Evolutionary conservation across 2,329 filamentous ascomycete species (phyloP), one percentile per base, ranked within the genome.

Genomic region (Fusarium miscanthi): DNA sequence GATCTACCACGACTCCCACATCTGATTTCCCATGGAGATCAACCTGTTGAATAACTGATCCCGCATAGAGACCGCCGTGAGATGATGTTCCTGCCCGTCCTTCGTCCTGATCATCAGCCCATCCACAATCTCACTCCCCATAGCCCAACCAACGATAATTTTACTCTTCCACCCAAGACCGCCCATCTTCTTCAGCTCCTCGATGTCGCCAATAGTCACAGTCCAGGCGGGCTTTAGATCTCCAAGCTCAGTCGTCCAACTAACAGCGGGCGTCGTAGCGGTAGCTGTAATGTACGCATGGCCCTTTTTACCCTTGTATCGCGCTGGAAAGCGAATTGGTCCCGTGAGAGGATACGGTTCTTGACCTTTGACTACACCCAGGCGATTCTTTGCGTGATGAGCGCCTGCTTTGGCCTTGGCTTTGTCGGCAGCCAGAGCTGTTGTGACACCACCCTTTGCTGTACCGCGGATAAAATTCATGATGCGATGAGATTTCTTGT

Each of bases 101-200:
- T 84, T 84, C n/a, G 90, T 89, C 31, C 84, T 84, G 71, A 95
- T 88, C 72, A 93, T 86, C 72, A 97, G 74, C 0, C 93, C 93
- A 82, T 96, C 94, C 1, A 91, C 89, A 35, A 96, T 89, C 79
- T 95, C 90, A 52, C 90, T 86, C 1, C 90, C 88, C 76, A 94
- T 87, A 2, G 92, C 91, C 93, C 94, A 94, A 0, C 93, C 93
- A 2, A 96, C 92, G 4, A 96, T 87, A 54, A 96, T 82, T 83
- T 94, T 95, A 3, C 90, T 90, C 82, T 96, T 97, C 93, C 93
- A 97, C 0, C 93, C 93, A 40, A 95, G 85, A 0, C 94, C 94
- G 8, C 94, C 93, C 4, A 95, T 84, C 82, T 97, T 97, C 80
- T 90, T 92, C 59, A 97, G 78, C 80, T 95, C 93, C 2, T 69